These are phyloP conservation scores for Aspergillus leporis DNA, from an alignment of 495 filamentous ascomycete species.

Conservation along the genomic window DNA sequence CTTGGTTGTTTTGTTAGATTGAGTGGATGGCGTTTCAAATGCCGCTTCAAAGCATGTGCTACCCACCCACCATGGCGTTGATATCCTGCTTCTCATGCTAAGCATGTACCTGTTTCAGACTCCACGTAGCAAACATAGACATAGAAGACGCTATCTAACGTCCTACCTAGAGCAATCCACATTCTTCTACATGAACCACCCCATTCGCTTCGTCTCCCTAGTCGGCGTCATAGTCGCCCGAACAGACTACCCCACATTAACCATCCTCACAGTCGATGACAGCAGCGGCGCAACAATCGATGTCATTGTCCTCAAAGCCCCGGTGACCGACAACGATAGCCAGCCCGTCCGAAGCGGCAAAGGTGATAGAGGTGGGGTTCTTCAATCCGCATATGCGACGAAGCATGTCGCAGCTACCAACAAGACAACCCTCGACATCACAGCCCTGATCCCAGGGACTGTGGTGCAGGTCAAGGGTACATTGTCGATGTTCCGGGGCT, in stretches of 20 bases:
- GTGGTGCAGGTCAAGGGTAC: conserved; percentile 79
- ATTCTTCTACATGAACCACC: conserved; percentile 84
- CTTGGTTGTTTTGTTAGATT: background rate
- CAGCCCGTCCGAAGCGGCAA: conserved; percentile 6
- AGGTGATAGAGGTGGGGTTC: background rate
- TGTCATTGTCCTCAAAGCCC: conserved; percentile 37
- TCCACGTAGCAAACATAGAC: background rate
- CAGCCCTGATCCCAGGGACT: conserved; percentile 60
- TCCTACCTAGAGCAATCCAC: conserved; percentile 60
- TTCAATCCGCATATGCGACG: background rate
- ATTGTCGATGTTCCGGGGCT: conserved; percentile 60
- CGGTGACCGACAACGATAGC: conserved; percentile 1
- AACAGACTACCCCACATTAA: conserved; percentile 60
- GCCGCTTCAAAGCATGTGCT: background rate
- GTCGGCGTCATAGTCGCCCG: conserved; percentile 75
- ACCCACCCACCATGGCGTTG: background rate
- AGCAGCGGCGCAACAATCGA: conserved; percentile 79
- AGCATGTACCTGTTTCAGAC: background rate
- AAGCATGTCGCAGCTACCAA: conserved; percentile 33
- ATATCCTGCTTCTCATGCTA: background rate
- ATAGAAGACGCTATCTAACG: conserved; percentile 10
- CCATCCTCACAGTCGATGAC: conserved; percentile 77
- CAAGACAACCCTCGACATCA: conserved; percentile 39
- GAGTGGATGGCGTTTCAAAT: background rate
- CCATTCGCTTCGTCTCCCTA: conserved; percentile 80